These are phyloP conservation scores for Closterium sp. DNA, from an alignment of 139 green algal genomes.

Conservation along the genomic window DNA sequence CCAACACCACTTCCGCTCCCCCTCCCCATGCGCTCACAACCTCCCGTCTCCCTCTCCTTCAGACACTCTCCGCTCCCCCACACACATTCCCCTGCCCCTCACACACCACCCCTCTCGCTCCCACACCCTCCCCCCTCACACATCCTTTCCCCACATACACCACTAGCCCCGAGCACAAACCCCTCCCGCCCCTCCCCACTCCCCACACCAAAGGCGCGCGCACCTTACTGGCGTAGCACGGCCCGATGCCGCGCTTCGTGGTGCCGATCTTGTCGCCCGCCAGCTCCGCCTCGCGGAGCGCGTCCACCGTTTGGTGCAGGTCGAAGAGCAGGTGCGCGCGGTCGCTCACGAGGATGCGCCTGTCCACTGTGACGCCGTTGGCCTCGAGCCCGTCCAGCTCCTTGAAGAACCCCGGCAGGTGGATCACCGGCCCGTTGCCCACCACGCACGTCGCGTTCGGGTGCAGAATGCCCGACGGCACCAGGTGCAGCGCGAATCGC, in stretches of 20 bases:
- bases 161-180: background rate
- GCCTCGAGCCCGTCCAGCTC: conserved; percentile 75
- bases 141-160: background rate
- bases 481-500: conserved; percentile 96
- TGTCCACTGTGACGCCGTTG: conserved; percentile 38
- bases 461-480: conserved; percentile 97
- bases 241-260: conserved; percentile 97
- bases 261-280: conserved; percentile 92
- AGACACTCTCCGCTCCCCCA: background rate
- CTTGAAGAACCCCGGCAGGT: conserved; percentile 91
- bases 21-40: no score
- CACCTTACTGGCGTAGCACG: conserved; percentile 89
- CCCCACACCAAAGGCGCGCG: background rate
- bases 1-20: background rate
- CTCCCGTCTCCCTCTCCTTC: background rate
- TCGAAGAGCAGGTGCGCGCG: conserved; percentile 97
- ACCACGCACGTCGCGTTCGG: conserved; percentile 84
- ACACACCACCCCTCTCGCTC: background rate
- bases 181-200: background rate
- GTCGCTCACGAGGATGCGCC: conserved; percentile 55
- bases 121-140: background rate
- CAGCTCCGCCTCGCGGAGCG: conserved; percentile 87
- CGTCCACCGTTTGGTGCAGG: conserved; percentile 93
- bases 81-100: background rate
- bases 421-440: conserved; percentile 96